phyloP scores from a whole-genome alignment of 1,284 basidiomycete genomes.

The Trametes pubescens region DNA sequence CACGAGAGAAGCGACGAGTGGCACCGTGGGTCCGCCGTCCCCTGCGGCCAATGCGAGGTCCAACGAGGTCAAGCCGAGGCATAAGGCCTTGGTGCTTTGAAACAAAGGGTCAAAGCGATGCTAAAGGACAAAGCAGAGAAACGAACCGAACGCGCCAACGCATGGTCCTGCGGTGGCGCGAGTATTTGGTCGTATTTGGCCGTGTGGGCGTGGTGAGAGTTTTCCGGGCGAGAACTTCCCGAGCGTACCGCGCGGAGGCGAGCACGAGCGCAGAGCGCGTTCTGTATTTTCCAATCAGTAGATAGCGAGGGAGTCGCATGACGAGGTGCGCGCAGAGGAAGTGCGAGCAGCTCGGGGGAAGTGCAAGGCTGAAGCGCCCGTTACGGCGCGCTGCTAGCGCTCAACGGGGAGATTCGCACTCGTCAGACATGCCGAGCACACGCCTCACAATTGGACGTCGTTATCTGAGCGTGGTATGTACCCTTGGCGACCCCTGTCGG shows the following conservation, averaged over 20 bases:
- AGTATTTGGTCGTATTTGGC: slow-evolving; percentile 20
- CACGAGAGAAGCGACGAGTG: slow-evolving; percentile 1
- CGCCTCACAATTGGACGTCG: background rate
- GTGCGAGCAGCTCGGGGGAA: background rate
- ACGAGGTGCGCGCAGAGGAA: background rate
- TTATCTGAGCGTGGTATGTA: too few relatives aligned
- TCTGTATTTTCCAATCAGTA: too few relatives aligned
- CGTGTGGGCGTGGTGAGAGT: slow-evolving; percentile 18
- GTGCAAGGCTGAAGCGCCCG: background rate
- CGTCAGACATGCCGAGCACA: background rate
- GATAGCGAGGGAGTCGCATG: background rate
- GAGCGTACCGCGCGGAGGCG: background rate
- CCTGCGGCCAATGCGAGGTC: background rate
- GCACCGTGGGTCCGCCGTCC: background rate
- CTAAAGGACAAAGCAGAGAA: background rate
- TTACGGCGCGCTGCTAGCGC: background rate
- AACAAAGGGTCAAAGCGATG: background rate
- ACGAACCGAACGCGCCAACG: background rate
- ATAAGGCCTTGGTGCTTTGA: background rate
- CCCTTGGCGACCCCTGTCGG: background rate
- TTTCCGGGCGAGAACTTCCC: slow-evolving; percentile 4
- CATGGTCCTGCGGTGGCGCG: background rate
- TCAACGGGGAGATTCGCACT: background rate
- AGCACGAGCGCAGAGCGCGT: background rate
- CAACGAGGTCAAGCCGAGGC: background rate